Evolutionary conservation across 1,284 basidiomycete species (phyloP).

Genomic region (Melampsora occidentalis): DNA sequence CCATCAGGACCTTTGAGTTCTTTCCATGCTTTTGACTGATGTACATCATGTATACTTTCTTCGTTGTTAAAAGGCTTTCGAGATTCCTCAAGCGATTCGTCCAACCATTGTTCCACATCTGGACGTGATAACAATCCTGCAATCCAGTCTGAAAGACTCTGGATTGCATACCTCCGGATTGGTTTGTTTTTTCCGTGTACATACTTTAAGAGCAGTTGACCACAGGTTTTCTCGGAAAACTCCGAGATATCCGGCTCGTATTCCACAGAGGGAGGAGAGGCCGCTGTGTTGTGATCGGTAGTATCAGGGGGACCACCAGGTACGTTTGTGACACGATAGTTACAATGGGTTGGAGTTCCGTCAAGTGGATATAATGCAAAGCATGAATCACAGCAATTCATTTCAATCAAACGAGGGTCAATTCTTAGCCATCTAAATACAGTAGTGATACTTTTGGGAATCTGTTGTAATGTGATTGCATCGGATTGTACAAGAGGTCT

Average conservation of each 20-base stretch:
- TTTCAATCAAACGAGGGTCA: conserved; percentile 14
- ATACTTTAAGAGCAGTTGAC: no score
- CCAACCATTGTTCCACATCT: no score
- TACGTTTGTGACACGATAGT: background rate
- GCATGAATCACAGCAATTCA: conserved; percentile 21
- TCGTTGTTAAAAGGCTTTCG: conserved; percentile 3
- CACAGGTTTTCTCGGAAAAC: no score
- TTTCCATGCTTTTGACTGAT: conserved; percentile 28
- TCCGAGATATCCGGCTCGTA: no score
- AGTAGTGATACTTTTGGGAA: no score
- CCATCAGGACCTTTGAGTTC: conserved; percentile 8
- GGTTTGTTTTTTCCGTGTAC: background rate
- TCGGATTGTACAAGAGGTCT: background rate
- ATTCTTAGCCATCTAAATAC: conserved; percentile 23
- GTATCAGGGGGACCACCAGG: no score
- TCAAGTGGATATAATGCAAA: conserved; percentile 35
- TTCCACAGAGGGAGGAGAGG: no score
- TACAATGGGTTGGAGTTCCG: background rate
- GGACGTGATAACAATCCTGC: background rate
- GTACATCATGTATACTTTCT: conserved; percentile 13
- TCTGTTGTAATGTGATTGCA: background rate
- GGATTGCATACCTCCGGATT: background rate
- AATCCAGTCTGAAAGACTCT: conserved; percentile 21
- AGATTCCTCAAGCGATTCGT: background rate
- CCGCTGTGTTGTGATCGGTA: no score